A percentile compares a stretch with the other conserved stretches of the same genome.
These are phyloP conservation scores for Fusarium solani-melongenae DNA, from an alignment of 2,329 filamentous ascomycete genomes.

Conservation along the genomic window DNA sequence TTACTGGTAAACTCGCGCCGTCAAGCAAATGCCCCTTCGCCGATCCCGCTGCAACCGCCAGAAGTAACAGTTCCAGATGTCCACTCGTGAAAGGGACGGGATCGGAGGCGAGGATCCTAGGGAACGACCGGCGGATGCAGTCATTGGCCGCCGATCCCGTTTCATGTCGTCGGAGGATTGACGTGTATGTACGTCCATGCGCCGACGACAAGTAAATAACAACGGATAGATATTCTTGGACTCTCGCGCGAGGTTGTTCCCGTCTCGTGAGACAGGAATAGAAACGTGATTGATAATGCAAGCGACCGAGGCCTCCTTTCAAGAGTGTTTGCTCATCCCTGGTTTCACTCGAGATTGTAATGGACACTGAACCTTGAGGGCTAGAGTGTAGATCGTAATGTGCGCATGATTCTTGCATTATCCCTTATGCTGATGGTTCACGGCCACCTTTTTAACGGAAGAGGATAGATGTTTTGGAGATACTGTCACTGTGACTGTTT, in stretches of 20 bases:
- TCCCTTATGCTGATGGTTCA: not conserved
- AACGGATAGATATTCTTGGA: conserved; percentile 10
- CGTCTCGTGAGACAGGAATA: conserved; percentile 19
- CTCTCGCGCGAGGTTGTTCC: conserved; percentile 7
- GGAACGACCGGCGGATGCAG: conserved; percentile 1
- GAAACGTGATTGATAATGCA: conserved; percentile 5
- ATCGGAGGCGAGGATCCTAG: conserved; percentile 17
- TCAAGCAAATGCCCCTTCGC: conserved; percentile 23
- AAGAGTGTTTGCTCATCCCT: not conserved
- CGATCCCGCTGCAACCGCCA: conserved; percentile 37
- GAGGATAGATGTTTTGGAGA: not conserved
- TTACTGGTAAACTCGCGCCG: not conserved
- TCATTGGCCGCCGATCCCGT: conserved; percentile 32
- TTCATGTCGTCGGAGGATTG: conserved; percentile 28
- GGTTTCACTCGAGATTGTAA: not conserved
- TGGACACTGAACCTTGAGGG: not conserved
- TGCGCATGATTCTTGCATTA: conserved; percentile 4
- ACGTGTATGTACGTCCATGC: conserved; percentile 1
- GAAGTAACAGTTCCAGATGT: conserved; percentile 2
- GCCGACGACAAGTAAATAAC: not conserved
- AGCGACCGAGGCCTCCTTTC: conserved; percentile 5
- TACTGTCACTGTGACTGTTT: not conserved
- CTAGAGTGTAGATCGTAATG: conserved; percentile 29
- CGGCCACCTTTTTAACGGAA: not conserved
- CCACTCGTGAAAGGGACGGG: conserved; percentile 6